Base-by-base conservation (phyloP, 2,329 filamentous ascomycete genomes). In the Cytospora schulzeri region DNA sequence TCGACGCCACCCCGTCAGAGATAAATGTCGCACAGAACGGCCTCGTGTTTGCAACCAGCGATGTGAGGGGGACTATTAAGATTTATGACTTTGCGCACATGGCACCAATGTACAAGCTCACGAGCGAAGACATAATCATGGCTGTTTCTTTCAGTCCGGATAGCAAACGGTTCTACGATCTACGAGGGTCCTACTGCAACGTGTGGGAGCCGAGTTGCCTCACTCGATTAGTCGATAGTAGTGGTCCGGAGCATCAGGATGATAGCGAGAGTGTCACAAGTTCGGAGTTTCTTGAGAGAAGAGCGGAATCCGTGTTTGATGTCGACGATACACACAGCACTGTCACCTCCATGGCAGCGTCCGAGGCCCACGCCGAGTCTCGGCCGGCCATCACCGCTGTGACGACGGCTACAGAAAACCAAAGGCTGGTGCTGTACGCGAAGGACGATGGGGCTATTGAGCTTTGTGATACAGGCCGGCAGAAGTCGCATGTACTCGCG, bases 191-290 rank as follows among this genome's bases (percentile, higher is more conserved):
- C 3, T 69, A 67, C 52, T 71, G 69, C 55, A 71, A 68, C 45
- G 38, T 71, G 17, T 71, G 70, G 70, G 70, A 71, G 57, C 70
- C 70, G 1, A 68, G 66, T 29, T 69, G 68, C 38, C 66, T 71
- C 3, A 38, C 66, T 5, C 60, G 62, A 14, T 33, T 70, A 4
- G 68, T 63, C 15, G 69, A 69, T 22, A 24, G 52, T 2, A 53
- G 41, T 1, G 7, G 3, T 1, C 33, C 12, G 1, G 50, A 38
- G 1, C 24, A 3, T 3, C 50, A 28, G 24, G 6, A 24, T 28
- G 59, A 61, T 8, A 41, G 48, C 51, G 59, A 61, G 35, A 61
- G 59, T n/a, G 54, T 61, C 12, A 50, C 59, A 11, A 55, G 51
- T 29, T 50, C 51, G 24, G 59, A 61, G 51, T 19, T 61, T 28